Conservation (phyloP, 768 basidiomycete species). For the Phylloporus arenicola region DNA sequence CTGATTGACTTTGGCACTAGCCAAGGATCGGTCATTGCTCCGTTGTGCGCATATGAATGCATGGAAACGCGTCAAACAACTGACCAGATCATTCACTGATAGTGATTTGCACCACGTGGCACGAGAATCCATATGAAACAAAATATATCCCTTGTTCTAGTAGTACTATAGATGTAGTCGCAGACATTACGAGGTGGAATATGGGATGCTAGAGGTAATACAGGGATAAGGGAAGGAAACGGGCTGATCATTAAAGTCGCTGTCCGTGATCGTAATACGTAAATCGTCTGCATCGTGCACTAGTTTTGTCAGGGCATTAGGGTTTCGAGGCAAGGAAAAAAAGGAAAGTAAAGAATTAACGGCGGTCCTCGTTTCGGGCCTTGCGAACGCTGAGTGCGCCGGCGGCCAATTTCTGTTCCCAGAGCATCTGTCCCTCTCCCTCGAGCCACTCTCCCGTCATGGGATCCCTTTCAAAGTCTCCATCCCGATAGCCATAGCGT, state of each 20-base stretch:
- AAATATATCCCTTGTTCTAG: slow-evolving; percentile 13
- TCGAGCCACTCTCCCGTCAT: slow-evolving; percentile 60
- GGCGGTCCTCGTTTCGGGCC: slow-evolving; percentile 36
- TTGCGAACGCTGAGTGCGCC: slow-evolving; percentile 35
- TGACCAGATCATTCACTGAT: slow-evolving; percentile 11
- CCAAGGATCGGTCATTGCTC: slow-evolving; percentile 11
- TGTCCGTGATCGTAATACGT: slow-evolving; percentile 25
- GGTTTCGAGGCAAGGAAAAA: neutral
- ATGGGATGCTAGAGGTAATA: slow-evolving; percentile 19
- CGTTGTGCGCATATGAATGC: slow-evolving; percentile 1
- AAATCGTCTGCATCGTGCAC: slow-evolving; percentile 17
- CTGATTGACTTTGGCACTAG: slow-evolving; percentile 21
- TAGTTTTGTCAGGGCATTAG: slow-evolving; percentile 11
- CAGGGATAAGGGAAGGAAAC: slow-evolving; percentile 8
- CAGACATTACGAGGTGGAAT: slow-evolving; percentile 19
- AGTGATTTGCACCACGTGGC: slow-evolving; percentile 11
- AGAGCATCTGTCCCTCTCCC: slow-evolving; percentile 55
- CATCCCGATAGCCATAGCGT: slow-evolving; percentile 76
- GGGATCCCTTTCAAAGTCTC: slow-evolving; percentile 76
- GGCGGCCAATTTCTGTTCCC: slow-evolving; percentile 53
- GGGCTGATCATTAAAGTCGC: slow-evolving; percentile 13
- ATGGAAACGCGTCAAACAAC: slow-evolving; percentile 19
- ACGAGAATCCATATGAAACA: slow-evolving; percentile 10
- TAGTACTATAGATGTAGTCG: slow-evolving; percentile 11
- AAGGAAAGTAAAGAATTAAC: slow-evolving; percentile 16